These are phyloP conservation scores for Pseudisothecium myosuroides DNA, from an alignment of 225 moss, liverwort and hornwort genomes.

Conservation along the genomic window DNA sequence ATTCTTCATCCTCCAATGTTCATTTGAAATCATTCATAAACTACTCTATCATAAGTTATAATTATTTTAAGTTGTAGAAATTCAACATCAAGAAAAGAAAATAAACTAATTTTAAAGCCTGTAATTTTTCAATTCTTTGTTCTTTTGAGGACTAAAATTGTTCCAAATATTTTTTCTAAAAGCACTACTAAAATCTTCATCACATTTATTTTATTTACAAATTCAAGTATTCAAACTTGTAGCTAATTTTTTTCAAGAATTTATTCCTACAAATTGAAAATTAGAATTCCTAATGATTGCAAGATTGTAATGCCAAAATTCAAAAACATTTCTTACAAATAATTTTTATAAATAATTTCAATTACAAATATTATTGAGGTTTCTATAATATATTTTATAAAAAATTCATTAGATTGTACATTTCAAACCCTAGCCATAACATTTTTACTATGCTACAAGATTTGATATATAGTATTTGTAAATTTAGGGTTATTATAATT, in stretches of 20 bases:
- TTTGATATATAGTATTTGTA: not conserved
- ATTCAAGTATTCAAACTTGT: not conserved
- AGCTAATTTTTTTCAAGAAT: not conserved
- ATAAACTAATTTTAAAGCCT: fast-evolving
- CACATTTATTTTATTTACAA: not conserved
- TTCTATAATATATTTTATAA: not conserved
- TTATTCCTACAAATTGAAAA: too few relatives aligned
- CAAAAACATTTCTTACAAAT: too few relatives aligned
- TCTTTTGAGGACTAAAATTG: fast-evolving
- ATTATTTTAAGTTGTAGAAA: not conserved
- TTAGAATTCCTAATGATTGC: not conserved
- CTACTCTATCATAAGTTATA: not conserved
- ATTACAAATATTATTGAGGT: not conserved
- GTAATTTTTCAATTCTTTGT: not conserved
- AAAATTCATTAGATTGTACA: not conserved
- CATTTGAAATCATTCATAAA: not conserved
- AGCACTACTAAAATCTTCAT: not conserved
- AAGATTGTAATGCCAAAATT: not conserved
- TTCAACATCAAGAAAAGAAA: not conserved
- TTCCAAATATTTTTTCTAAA: not conserved
- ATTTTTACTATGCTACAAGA: not conserved
- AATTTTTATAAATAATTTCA: too few relatives aligned
- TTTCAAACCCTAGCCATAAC: not conserved
- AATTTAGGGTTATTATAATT: not conserved
- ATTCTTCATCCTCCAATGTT: not conserved